A percentile compares a stretch with the other conserved stretches of the same genome.
phyloP scores from a whole-genome alignment of 164 flowering plant species.

The Cinnamomum micranthum region DNA sequence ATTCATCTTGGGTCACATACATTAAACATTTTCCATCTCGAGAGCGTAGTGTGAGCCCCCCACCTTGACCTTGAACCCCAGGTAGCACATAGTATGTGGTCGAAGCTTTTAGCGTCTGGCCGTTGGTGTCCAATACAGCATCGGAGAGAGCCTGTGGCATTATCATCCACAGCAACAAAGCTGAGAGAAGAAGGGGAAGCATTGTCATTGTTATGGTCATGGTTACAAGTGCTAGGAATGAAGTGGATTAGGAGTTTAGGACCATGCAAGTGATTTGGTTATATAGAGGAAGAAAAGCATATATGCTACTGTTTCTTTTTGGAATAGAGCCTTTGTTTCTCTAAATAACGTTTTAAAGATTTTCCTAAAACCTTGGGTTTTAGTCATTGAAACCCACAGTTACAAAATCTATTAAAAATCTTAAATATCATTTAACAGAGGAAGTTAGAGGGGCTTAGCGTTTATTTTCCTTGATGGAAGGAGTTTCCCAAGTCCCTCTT shows the following conservation, averaged over 20 bases:
- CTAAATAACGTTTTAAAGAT: too few species aligned
- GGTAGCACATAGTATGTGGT: slow-evolving; percentile 22
- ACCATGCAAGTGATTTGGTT: not conserved
- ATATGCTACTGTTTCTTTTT: too few species aligned
- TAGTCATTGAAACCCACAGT: too few species aligned
- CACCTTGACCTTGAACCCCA: slow-evolving; percentile 2
- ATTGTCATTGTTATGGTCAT: slow-evolving; percentile 8
- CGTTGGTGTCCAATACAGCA: slow-evolving; percentile 18
- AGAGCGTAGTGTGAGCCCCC: slow-evolving; percentile 15
- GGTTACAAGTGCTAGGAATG: not conserved
- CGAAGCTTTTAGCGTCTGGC: slow-evolving; percentile 9
- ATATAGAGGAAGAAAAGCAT: not conserved
- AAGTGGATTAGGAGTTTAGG: not conserved
- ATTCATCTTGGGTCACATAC: slow-evolving; percentile 14
- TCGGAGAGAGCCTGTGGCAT: not conserved
- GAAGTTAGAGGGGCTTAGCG: too few species aligned
- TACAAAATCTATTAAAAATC: too few species aligned
- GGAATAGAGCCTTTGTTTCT: too few species aligned
- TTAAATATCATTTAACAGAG: too few species aligned
- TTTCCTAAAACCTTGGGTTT: too few species aligned
- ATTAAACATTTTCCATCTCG: slow-evolving; percentile 16
- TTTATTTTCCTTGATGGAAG: too few species aligned
- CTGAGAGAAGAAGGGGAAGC: not conserved
- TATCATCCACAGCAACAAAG: not conserved
- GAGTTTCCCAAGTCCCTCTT: too few species aligned